Base-by-base conservation (phyloP, 73 alveolate genomes). In the Vitrella brassicaformis region DNA sequence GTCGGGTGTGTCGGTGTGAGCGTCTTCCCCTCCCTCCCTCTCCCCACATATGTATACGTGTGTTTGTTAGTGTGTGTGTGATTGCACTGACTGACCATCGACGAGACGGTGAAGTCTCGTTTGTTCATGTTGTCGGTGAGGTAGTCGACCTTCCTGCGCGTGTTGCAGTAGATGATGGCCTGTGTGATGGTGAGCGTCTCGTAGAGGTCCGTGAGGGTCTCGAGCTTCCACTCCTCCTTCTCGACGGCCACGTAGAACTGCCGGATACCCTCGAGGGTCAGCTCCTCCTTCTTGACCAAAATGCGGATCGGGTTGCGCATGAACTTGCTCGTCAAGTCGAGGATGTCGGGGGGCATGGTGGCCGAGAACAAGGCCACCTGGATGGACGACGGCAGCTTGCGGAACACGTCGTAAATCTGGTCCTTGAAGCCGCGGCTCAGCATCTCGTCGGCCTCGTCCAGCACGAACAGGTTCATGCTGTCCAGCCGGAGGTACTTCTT, bases 401-500 rank as follows among this genome's bases (percentile, higher is more conserved):
- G 78, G 90, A 95, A 89, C 83, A 95, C 94, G 71, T 94, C 97
- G 77, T 89, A 83, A 85, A 93, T 88, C 84, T 93, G 92, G 71
- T 90, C 95, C 84, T 88, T 91, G 94, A 95, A 95, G 66, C 98
- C 99, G 88, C 92, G 83, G 39, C 96, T 90, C 71, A 95, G 90
- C 96, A 95, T 90, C 89, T 94, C 97, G 81, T 96, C 99, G 28
- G 98, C 99, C 77, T 96, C 99, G 85, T 94, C 99, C 28, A 95
- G 80, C 32, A 89, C 90, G 73, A 94, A 89, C 70, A 94, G 85
- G 85, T 67, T 70, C 56, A 72, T 47, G 68, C 73, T 31, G 75
- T 71, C 87, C 10, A 68, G 82, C 71, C 56, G 66, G 39, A 79
- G 69, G 47, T 71, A 29, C 30, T 72, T 73, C 82, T 80, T 80